Conservation (phyloP, 2,329 filamentous ascomycete genomes). For the Aspergillus clavatus region DNA sequence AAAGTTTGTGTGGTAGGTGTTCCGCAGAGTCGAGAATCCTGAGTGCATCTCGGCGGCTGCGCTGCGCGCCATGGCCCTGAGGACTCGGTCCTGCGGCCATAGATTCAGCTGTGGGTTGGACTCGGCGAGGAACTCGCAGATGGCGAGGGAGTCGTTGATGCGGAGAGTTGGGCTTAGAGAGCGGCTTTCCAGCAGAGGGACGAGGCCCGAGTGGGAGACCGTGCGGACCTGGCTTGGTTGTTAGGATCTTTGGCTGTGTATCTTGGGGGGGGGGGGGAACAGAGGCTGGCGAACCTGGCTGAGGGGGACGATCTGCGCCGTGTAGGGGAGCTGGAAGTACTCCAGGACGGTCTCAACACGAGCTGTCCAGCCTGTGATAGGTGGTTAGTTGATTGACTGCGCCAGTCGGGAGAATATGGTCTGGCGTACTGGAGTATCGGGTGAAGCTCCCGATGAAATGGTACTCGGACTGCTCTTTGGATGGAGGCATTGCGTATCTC, state of each 20-base stretch:
- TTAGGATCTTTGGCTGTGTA: neutral
- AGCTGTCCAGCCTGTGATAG: slow-evolving; percentile 30
- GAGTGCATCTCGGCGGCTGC: slow-evolving; percentile 34
- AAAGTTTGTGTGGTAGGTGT: slow-evolving; percentile 26
- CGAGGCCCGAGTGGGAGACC: slow-evolving; percentile 27
- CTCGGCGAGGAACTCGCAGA: slow-evolving; percentile 33
- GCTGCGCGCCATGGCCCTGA: slow-evolving; percentile 30
- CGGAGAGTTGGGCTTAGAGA: slow-evolving; percentile 18
- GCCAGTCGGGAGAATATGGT: neutral
- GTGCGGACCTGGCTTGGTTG: slow-evolving; percentile 16
- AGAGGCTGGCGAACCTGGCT: slow-evolving; percentile 26
- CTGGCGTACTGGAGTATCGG: slow-evolving; percentile 30
- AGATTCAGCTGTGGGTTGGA: slow-evolving; percentile 24
- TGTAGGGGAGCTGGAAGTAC: slow-evolving; percentile 32
- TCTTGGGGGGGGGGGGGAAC: too few relatives aligned
- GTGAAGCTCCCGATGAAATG: slow-evolving; percentile 28
- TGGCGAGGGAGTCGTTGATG: slow-evolving; percentile 30
- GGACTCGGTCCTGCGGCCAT: slow-evolving; percentile 30
- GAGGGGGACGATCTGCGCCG: slow-evolving; percentile 19
- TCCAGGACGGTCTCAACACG: slow-evolving; percentile 31
- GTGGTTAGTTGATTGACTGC: neutral
- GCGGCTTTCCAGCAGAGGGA: slow-evolving; percentile 24
- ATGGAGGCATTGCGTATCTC: neutral
- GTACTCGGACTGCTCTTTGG: slow-evolving; percentile 17
- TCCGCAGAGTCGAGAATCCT: slow-evolving; percentile 25